A percentile compares a stretch with the other conserved stretches of the same genome.
Conservation (phyloP, 371 early-diverging fungal genomes). For the Lichtheimia ornata region DNA sequence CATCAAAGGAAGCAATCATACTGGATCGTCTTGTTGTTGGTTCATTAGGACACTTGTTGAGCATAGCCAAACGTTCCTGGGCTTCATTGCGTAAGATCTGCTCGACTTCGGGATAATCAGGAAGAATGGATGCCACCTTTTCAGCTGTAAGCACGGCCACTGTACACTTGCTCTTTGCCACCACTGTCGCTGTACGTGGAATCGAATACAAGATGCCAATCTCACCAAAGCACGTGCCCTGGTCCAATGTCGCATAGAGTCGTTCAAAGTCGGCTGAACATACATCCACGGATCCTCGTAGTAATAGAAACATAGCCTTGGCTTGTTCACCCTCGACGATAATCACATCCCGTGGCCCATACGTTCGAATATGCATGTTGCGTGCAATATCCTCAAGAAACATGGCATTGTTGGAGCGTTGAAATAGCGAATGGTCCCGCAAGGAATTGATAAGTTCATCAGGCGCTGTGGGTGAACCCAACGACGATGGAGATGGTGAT, state of each 20-base stretch:
- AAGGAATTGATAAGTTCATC: slow-evolving; percentile 36
- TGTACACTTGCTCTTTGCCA: slow-evolving; percentile 70
- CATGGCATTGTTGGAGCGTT: slow-evolving; percentile 38
- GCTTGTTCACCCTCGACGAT: slow-evolving; percentile 76
- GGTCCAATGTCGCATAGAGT: slow-evolving; percentile 68
- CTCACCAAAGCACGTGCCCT: slow-evolving; percentile 79
- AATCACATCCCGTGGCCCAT: slow-evolving; percentile 61
- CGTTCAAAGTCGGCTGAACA: slow-evolving; percentile 77
- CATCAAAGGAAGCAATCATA: slow-evolving; percentile 17
- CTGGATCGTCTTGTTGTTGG: slow-evolving; percentile 7
- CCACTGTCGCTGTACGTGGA: slow-evolving; percentile 80
- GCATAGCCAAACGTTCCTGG: slow-evolving; percentile 52
- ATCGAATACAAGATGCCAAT: slow-evolving; percentile 84
- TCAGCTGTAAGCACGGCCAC: slow-evolving; percentile 67
- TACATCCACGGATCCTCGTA: slow-evolving; percentile 81
- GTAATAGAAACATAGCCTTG: slow-evolving; percentile 84
- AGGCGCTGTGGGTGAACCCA: slow-evolving; percentile 2
- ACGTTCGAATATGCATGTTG: slow-evolving; percentile 54
- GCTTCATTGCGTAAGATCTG: slow-evolving; percentile 58
- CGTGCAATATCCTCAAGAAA: slow-evolving; percentile 41
- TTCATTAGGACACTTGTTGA: slow-evolving; percentile 24
- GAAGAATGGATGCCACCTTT: slow-evolving; percentile 46
- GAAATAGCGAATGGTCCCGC: slow-evolving; percentile 47
- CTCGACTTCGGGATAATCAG: slow-evolving; percentile 60
- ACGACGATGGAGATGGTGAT: not conserved